A percentile compares a stretch with the other conserved stretches of the same genome.
Evolutionary conservation across 768 basidiomycete genomes (phyloP).

Genomic region (Amylocystis lapponica): DNA sequence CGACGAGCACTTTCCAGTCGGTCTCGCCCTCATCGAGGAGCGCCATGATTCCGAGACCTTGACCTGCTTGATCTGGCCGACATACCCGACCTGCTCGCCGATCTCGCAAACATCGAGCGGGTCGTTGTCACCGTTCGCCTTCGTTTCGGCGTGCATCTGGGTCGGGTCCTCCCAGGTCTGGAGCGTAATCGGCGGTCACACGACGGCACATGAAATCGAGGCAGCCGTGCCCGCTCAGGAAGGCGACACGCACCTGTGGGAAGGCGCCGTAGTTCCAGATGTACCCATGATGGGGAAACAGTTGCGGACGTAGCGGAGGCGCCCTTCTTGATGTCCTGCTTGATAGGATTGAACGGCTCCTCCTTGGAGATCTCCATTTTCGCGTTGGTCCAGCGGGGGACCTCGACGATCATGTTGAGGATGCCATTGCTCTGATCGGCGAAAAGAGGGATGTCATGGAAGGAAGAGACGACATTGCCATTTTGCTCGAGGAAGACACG

Average conservation of each 20-base stretch:
- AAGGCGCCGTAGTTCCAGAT: constrained; percentile 99
- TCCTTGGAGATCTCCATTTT: constrained; percentile 99
- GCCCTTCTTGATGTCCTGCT: constrained; percentile 98
- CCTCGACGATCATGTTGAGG: constrained; percentile 98
- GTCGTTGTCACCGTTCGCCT: constrained; percentile 98
- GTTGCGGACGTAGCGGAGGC: constrained; percentile 95
- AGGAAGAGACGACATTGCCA: constrained; percentile 75
- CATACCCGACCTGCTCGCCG: constrained; percentile 95
- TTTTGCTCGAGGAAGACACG: constrained; percentile 92
- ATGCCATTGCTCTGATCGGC: constrained; percentile 92
- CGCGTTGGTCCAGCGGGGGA: constrained; percentile 99
- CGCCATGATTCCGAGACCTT: constrained; percentile 99
- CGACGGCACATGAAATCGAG: neutral
- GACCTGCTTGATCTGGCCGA: constrained; percentile 98
- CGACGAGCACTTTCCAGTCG: constrained; percentile 99
- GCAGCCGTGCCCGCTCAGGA: neutral
- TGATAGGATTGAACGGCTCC: constrained; percentile 99
- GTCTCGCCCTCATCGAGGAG: constrained; percentile 99
- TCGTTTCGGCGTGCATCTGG: constrained; percentile 87
- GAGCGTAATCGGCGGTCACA: neutral
- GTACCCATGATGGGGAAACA: constrained; percentile 99
- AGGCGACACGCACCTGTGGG: constrained; percentile 66
- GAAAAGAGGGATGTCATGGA: constrained; percentile 98
- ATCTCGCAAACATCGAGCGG: constrained; percentile 99
- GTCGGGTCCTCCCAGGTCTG: constrained; percentile 98